Base-by-base conservation (phyloP, 176 grass and related monocot genomes). In the Oryza officinalis region DNA sequence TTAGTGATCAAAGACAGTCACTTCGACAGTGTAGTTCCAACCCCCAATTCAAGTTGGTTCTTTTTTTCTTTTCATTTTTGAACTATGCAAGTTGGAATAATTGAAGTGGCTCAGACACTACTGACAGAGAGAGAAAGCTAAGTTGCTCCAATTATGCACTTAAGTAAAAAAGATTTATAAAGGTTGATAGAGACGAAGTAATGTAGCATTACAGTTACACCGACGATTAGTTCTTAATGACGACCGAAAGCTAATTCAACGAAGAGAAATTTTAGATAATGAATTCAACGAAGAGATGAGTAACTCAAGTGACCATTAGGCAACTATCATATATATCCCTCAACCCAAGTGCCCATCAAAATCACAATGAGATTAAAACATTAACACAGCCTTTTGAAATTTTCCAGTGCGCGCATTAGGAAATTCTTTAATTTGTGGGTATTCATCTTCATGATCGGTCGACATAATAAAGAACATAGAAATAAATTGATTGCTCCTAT, bases 111-210 rank as follows among this genome's bases (percentile, higher is more conserved):
- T 77, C 66, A 66, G 23, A 82, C 88, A 72, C 52, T 77, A 77
- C 18, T 31, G 4, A 8, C 71, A 60, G 22, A 60, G 72, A 67
- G 27, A 78, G 78, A 86, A 46, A 67, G 67, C 44, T 72, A 76
- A 82, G 78, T 86, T 82, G 65, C 78, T 86, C 59, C 83, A 82
- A 78, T 77, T 61, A 26, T 86, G 32, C 67, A 67, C 54, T 86
- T 72, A 80, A 84, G 38, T 70, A 80, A 14, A 61, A 67, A 72
- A 37, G 65, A 47, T 47, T 78, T 67, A 43, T 89, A 82, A 82
- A 73, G 78, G 6, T 47, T 82, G 78, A 67, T 65, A 67, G 4
- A 15, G 66, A 60, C 54, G 8, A 81, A 46, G 22, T 80, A 86
- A 46, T 78, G 45, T 12, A 60, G 27, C 44, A n/a, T 85, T 85